phyloP scores from a whole-genome alignment of 495 filamentous ascomycete genomes.

The Cercophora samala region DNA sequence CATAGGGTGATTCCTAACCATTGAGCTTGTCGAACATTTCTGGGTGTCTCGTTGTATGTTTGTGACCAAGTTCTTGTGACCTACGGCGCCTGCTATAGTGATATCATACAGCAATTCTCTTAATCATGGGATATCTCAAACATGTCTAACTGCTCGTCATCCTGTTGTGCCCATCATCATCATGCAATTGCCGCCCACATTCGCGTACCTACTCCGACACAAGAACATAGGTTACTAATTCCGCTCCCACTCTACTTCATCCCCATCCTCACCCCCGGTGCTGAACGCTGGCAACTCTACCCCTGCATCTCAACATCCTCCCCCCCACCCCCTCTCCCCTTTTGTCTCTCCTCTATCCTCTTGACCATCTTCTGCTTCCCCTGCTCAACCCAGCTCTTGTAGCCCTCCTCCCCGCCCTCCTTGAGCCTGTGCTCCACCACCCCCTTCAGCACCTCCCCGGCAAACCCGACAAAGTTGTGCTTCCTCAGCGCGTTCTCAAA shows the following conservation, averaged over 20 bases:
- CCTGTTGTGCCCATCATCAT: too few species aligned
- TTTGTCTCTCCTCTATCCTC: conserved; percentile 54
- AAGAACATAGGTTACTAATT: too few species aligned
- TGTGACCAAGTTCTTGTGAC: background rate
- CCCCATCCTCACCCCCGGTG: too few species aligned
- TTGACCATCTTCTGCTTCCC: conserved; percentile 68
- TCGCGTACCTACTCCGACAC: too few species aligned
- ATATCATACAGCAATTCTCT: background rate
- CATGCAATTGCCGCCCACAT: too few species aligned
- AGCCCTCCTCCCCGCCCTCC: conserved; percentile 60
- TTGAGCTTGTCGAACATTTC: background rate
- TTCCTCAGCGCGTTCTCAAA: conserved; percentile 93
- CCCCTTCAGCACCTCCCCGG: conserved; percentile 83
- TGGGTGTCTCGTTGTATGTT: background rate
- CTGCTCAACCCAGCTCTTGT: conserved; percentile 74
- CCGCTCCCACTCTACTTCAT: too few species aligned
- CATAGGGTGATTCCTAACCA: background rate
- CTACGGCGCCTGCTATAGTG: background rate
- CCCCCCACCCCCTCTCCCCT: conserved; percentile 33
- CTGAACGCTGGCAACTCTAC: conserved; percentile 11
- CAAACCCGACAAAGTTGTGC: conserved; percentile 96
- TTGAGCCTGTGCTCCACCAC: conserved; percentile 69
- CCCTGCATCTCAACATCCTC: conserved; percentile 47
- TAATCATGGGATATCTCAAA: too few species aligned
- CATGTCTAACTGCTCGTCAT: too few species aligned